Base-by-base conservation (phyloP, 495 filamentous ascomycete species). In the Parachaetomium inaequale region DNA sequence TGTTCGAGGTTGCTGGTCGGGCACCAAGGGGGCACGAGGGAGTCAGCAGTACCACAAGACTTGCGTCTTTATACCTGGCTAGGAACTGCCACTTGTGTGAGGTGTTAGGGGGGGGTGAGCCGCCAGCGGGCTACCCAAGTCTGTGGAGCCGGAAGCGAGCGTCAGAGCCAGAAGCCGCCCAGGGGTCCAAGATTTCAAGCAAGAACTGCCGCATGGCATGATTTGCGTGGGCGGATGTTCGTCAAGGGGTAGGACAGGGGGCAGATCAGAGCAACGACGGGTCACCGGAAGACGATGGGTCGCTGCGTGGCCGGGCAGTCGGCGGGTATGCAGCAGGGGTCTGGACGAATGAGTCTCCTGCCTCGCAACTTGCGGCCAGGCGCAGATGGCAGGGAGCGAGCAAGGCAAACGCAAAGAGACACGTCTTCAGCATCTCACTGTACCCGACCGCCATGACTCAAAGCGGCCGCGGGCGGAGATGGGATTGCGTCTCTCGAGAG, bases 1-100 rank as follows among this genome's bases (percentile, higher is more conserved):
- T 65, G 58, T 64, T 49, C 45, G 42, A 61, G 54, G 45, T n/a
- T 63, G 61, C 28, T 61, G 60, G 70, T 75, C 68, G 70, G 73
- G 73, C 72, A 75, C 32, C 72, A 75, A 74, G 63, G 28, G 25
- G 29, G 3, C 21, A 68, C 46, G 64, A 49, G 32, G 51, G 45
- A 47, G 19, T 21, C 38, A 58, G 47, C 36, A 58, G 55, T 40
- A 26, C 61, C 42, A 58, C 53, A 57, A 58, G 57, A 64, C 51
- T 26, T 68, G 52, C 36, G 55, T 59, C 58, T 66, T 64, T 66
- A 65, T 68, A 64, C 57, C 55, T 61, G 29, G 58, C 50, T 45
- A 29, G 40, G 45, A 62, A 65, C 42, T 15, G 42, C 25, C 15
- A 49, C 50, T 17, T 55, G 57, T 34, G 32, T 47, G 62, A 23